Evolutionary conservation across 1,284 basidiomycete genomes (phyloP).

Genomic region (Papiliotrema flavescens): DNA sequence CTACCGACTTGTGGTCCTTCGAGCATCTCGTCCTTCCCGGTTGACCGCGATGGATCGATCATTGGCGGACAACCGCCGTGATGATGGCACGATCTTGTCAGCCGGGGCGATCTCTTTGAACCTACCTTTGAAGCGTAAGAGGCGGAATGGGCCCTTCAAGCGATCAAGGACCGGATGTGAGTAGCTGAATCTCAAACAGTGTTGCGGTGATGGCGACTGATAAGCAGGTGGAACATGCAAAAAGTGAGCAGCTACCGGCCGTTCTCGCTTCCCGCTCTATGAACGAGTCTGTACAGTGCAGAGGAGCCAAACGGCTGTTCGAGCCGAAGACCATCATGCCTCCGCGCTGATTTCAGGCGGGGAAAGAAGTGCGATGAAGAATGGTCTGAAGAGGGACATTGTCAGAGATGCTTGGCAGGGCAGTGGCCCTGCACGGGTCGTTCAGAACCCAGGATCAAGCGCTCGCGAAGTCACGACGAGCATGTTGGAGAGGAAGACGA

Average conservation of each 20-base stretch:
- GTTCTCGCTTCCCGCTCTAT: too few relatives aligned
- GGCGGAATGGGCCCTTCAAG: slow-evolving; percentile 12
- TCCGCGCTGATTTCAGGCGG: slow-evolving; percentile 8
- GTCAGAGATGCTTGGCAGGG: slow-evolving; percentile 13
- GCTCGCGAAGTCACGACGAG: not conserved
- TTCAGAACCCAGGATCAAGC: not conserved
- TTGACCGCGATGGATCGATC: too few relatives aligned
- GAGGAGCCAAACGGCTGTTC: too few relatives aligned
- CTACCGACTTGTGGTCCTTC: too few relatives aligned
- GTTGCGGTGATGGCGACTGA: slow-evolving; percentile 1
- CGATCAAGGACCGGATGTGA: slow-evolving; percentile 13
- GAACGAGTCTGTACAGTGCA: too few relatives aligned
- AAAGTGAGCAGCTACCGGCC: slow-evolving; percentile 7
- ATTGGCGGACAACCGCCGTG: too few relatives aligned
- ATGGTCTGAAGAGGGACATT: slow-evolving; percentile 12
- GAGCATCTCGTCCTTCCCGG: too few relatives aligned
- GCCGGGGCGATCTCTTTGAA: too few relatives aligned
- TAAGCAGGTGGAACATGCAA: slow-evolving; percentile 14
- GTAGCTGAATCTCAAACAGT: not conserved
- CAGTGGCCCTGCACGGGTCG: slow-evolving; percentile 14
- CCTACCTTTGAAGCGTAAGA: not conserved
- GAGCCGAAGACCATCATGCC: not conserved
- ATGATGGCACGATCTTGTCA: too few relatives aligned
- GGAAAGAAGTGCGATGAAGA: slow-evolving; percentile 20
- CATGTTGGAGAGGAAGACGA: too few relatives aligned